Percentiles rank a stretch among this genome's conserved stretches.
phyloP scores from a whole-genome alignment of 2,329 filamentous ascomycete genomes.

The Basipetospora chlamydospora region DNA sequence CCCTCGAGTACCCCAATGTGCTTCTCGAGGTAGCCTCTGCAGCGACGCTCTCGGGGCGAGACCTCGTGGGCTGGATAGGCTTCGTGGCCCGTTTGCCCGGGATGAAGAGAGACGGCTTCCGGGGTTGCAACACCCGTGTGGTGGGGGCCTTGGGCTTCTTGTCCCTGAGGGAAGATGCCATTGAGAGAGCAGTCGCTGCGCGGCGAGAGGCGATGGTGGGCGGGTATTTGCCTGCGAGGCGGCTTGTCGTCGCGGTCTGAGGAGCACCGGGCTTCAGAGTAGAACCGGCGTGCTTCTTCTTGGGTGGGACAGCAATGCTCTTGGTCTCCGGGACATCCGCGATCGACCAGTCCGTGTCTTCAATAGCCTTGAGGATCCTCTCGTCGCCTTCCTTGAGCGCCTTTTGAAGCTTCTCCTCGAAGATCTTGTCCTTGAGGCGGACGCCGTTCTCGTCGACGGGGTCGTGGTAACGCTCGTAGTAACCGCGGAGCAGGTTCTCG shows the following conservation, averaged over 20 bases:
- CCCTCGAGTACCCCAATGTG: conserved; percentile 75
- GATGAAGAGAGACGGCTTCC: conserved; percentile 12
- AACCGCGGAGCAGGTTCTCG: conserved; percentile 46
- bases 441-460: conserved; percentile 55
- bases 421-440: conserved; percentile 44
- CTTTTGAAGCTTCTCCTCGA: conserved; percentile 36
- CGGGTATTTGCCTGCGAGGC: conserved; percentile 6
- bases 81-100: conserved; percentile 18
- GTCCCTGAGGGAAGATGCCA: conserved; percentile 16
- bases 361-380: conserved; percentile 51
- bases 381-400: conserved; percentile 46
- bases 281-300: conserved; percentile 13
- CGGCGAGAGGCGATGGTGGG: conserved; percentile 28
- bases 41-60: conserved; percentile 39
- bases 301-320: conserved; percentile 15
- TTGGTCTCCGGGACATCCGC: conserved; percentile 35
- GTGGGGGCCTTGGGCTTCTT: conserved; percentile 14
- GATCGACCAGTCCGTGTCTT: conserved; percentile 46
- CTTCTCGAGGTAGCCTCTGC: conserved; percentile 57
- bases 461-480: conserved; percentile 44
- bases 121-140: conserved; percentile 5
- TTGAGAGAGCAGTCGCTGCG: conserved; percentile 37
- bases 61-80: conserved; percentile 27
- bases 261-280: conserved; percentile 5
- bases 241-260: conserved; percentile 11